Base-by-base conservation (phyloP, 768 basidiomycete genomes). In the Suillus ampliporus region DNA sequence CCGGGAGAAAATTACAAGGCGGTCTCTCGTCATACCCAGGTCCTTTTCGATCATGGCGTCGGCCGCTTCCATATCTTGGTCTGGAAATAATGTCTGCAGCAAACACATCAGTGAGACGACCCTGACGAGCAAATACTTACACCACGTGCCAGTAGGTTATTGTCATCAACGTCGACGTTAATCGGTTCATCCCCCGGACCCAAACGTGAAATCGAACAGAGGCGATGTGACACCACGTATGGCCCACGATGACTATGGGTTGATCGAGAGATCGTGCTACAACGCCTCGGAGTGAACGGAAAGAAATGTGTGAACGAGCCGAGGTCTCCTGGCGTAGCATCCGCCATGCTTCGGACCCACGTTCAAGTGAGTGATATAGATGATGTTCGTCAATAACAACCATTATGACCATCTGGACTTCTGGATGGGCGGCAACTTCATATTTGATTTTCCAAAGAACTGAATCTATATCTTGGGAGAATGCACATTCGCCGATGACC, bases 191-290 rank as follows among this genome's bases (percentile, higher is more conserved):
- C 31, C 31, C 31, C 31, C 31, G 31, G 31, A 31, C 31, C 31
- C 31, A 31, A 4, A 64, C 47, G 34, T 51, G 59, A 57, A 61
- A 64, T n/a, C 61, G 53, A 19, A 46, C 46, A 41, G 53, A 48
- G 28, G 17, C 28, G 11, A 61, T 57, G 21, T 37, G 41, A 23
- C 60, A 64, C 53, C 58, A 63, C 4, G 19, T 14, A 38, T 63
- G 58, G 5, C 51, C 35, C 38, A 26, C 31, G 6, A 63, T 21
- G 4, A 31, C 31, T 31, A 31, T 31, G 4, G 15, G 43, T 28
- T 28, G 43, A 58, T 51, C 15, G 10, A 2, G 10, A 31, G 28
- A 50, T 48, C 3, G 15, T 9, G 4, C 2, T 17, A 4, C 9
- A 50, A 0, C 1, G 9, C 8, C 14, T 28, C 9, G 2, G 19